These are phyloP conservation scores for Gliomastix tumulicola DNA, from an alignment of 2,329 filamentous ascomycete species.

Conservation along the genomic window DNA sequence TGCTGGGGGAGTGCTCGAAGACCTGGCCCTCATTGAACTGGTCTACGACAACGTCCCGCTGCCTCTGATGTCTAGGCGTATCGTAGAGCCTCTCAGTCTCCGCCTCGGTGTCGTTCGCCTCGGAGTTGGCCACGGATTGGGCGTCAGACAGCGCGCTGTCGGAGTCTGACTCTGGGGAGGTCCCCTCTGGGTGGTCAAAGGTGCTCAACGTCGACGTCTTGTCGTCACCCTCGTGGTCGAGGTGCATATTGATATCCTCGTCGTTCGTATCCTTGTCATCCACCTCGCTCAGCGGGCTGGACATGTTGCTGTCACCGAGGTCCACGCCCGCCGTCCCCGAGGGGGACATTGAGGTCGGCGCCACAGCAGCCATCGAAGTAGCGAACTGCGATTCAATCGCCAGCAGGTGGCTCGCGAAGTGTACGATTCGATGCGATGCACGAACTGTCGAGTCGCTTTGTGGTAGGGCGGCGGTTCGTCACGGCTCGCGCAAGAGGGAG, in stretches of 20 bases:
- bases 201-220: constrained; percentile 18
- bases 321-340: constrained; percentile 28
- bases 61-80: constrained; percentile 66
- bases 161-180: constrained; percentile 26
- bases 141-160: constrained; percentile 51
- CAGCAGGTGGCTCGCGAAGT: neutral
- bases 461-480: constrained; percentile 1
- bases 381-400: neutral
- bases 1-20: constrained; percentile 68
- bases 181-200: constrained; percentile 10
- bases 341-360: constrained; percentile 41
- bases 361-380: constrained; percentile 49
- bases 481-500: too few species aligned
- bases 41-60: constrained; percentile 54
- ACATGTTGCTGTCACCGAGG: constrained; percentile 63
- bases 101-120: constrained; percentile 67
- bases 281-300: constrained; percentile 89
- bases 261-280: constrained; percentile 72
- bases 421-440: neutral
- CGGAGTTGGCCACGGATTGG: constrained; percentile 29
- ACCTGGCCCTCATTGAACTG: constrained; percentile 44
- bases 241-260: constrained; percentile 53
- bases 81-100: constrained; percentile 90
- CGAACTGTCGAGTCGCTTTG: neutral
- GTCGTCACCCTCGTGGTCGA: constrained; percentile 17